These are phyloP conservation scores for Populus ilicifolia DNA, from an alignment of 345 rosid genomes.

Conservation along the genomic window DNA sequence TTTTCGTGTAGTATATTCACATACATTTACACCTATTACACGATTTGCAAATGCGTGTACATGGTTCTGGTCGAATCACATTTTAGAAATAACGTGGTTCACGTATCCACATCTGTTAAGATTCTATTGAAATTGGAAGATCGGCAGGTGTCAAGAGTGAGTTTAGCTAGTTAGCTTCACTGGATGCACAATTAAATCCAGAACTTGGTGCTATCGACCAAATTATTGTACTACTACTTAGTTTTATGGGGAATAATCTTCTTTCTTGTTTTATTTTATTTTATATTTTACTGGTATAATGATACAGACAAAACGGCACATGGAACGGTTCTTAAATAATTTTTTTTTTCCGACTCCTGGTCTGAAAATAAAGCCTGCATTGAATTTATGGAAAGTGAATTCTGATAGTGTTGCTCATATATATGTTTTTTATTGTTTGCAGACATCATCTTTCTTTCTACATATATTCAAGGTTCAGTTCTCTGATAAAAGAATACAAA, in stretches of 20 bases:
- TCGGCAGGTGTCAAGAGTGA: not conserved
- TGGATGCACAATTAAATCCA: not conserved
- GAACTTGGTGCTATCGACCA: not conserved
- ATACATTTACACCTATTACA: not conserved
- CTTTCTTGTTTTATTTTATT: not conserved
- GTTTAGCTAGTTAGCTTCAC: not conserved
- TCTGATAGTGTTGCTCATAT: conserved; percentile 1
- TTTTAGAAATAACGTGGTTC: not conserved
- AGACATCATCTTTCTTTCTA: conserved; percentile 86
- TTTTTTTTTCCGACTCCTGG: not conserved
- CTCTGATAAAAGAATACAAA: conserved; percentile 58
- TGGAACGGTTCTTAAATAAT: not conserved
- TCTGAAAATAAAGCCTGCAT: not conserved
- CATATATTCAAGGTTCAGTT: conserved; percentile 81
- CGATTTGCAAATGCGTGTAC: not conserved
- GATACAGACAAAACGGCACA: not conserved
- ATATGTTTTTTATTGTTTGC: conserved; percentile 27
- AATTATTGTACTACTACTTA: not conserved
- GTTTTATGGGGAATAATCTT: not conserved
- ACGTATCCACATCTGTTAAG: not conserved
- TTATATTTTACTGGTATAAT: not conserved
- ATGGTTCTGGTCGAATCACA: not conserved
- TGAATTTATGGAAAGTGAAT: not conserved
- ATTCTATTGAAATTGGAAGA: not conserved
- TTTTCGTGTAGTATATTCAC: not conserved